Conservation (phyloP, 345 rosid species). For the Populus pruinosa region DNA sequence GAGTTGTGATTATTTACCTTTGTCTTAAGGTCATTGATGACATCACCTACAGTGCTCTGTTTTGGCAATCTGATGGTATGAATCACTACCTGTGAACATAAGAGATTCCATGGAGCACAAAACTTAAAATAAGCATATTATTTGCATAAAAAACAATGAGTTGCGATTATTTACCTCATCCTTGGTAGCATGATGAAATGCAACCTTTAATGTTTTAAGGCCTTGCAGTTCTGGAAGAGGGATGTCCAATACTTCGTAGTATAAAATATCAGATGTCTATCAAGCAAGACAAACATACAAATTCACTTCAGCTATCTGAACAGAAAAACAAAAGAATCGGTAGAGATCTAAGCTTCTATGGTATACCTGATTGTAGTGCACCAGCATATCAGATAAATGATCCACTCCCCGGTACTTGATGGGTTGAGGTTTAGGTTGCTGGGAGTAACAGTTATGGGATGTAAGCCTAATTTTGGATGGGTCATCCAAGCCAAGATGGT, state of each 20-base stretch:
- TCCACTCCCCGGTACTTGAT: constrained; percentile 87
- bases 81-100: constrained; percentile 39
- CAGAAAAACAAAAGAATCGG: background rate
- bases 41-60: constrained; percentile 39
- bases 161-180: constrained; percentile 11
- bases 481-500: constrained; percentile 75
- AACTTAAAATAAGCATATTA: background rate
- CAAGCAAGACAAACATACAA: constrained; percentile 1
- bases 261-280: constrained; percentile 85
- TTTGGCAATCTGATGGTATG: constrained; percentile 36
- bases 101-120: constrained; percentile 12
- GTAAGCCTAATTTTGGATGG: constrained; percentile 92
- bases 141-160: background rate
- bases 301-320: constrained; percentile 5
- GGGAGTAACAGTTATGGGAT: constrained; percentile 97
- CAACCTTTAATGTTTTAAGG: constrained; percentile 53
- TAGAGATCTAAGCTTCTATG: background rate
- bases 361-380: constrained; percentile 86
- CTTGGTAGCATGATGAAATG: constrained; percentile 23
- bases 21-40: constrained; percentile 29
- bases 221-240: constrained; percentile 95
- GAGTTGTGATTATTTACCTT: constrained; percentile 21
- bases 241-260: constrained; percentile 90
- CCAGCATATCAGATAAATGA: constrained; percentile 84
- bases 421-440: constrained; percentile 96